A percentile compares a stretch with the other conserved stretches of the same genome.
These are phyloP conservation scores for Yamadazyma friedrichii DNA, from an alignment of 1,139 yeast species.

Conservation along the genomic window DNA sequence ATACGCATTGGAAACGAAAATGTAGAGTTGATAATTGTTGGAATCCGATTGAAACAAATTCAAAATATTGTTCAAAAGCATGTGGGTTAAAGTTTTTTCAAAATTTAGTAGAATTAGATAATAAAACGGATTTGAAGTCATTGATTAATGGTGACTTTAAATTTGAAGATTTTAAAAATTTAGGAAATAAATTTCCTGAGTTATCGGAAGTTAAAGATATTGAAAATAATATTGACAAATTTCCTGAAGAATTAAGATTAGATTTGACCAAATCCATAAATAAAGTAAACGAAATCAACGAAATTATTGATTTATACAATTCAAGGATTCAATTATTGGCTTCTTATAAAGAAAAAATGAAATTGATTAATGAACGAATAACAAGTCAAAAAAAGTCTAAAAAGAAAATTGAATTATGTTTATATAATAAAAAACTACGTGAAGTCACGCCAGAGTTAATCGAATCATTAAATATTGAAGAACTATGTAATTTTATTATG, in stretches of 20 bases:
- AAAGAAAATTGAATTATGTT: conserved; percentile 20
- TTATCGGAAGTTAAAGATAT: conserved; percentile 31
- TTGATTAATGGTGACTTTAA: conserved; percentile 14
- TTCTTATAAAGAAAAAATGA: conserved; percentile 34
- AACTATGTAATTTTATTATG: conserved; percentile 13
- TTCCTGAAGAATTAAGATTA: conserved; percentile 30
- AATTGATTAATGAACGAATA: conserved; percentile 35
- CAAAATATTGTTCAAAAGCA: conserved; percentile 74
- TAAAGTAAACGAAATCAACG: conserved; percentile 21
- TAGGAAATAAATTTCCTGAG: conserved; percentile 43
- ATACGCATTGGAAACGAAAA: conserved; percentile 69
- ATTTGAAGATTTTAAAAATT: conserved; percentile 17
- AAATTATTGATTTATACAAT: conserved; percentile 18
- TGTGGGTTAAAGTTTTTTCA: conserved; percentile 67
- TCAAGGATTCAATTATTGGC: conserved; percentile 22
- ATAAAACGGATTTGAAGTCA: conserved; percentile 9
- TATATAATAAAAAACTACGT: conserved; percentile 12
- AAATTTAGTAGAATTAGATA: conserved; percentile 6
- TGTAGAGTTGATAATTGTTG: conserved; percentile 65
- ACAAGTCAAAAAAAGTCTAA: conserved; percentile 17
- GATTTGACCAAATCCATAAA: conserved; percentile 20
- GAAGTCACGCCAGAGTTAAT: conserved; percentile 9
- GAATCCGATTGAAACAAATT: conserved; percentile 49
- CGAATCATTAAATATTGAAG: conserved; percentile 18
- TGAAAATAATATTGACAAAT: conserved; percentile 21